Base-by-base conservation (phyloP, 352 stramenopile species). In the Phytopythium boreale region DNA sequence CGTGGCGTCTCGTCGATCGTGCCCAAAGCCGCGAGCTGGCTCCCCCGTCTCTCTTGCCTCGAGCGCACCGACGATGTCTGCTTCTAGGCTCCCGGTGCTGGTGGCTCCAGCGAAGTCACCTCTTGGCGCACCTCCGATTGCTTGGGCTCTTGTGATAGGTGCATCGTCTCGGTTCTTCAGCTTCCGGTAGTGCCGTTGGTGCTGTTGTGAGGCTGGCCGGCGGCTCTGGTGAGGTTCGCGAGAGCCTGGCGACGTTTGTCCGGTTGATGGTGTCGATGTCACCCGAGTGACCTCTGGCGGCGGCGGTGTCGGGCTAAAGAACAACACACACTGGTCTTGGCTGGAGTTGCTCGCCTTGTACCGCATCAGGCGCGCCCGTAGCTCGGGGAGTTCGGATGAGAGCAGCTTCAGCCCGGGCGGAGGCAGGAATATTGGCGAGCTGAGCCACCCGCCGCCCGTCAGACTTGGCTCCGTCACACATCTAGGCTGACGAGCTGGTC, bases 311-410 rank as follows among this genome's bases (percentile, higher is more conserved):
- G 55, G 55, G 22, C 55, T 36, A 11, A 37, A 50, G 36, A 60
- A 24, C 22, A 24, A 1, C n/a, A 15, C 34, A 12, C n/a, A 3
- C 39, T n/a, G 6, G 55, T 31, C 9, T 4, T 43, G 24, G n/a
- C 19, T 27, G 47, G 62, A 4, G 62, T 62, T 24, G 63, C 0
- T 19, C 10, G 8, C 4, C 2, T 19, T 12, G 9, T 37, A 36
- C 14, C 34, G n/a, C 22, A 3, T 15, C 22, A 46, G 5, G 31
- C 67, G 66, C 20, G 66, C 69, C 19, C 71, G 76, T 14, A 89
- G 63, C 19, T 62, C 64, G 2, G 75, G 57, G 2, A 89, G 37
- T 27, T 84, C 76, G 3, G 78, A 74, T 9, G 77, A 82, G 19
- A 82, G 63, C 29, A 83, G 27, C 20, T 74, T 76, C 17, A 68